A percentile compares a stretch with the other conserved stretches of the same genome.
Evolutionary conservation across 305 asterid species (phyloP).

Genomic region (Fraxinus albicans): DNA sequence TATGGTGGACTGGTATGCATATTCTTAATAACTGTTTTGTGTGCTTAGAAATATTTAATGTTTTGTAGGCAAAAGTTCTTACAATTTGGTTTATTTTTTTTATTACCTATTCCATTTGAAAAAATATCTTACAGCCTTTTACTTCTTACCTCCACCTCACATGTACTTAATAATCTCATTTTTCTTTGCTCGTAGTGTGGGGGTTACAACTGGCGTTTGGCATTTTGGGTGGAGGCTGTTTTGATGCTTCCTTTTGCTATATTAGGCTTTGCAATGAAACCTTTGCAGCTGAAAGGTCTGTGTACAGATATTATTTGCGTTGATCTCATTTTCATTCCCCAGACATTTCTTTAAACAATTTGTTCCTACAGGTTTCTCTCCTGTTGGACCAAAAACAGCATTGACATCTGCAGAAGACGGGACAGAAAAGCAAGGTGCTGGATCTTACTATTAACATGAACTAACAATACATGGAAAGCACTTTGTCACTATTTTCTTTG

Average conservation of each 20-base stretch:
- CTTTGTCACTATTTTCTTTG: constrained; percentile 15
- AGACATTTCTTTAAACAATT: constrained; percentile 27
- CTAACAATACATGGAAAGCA: constrained; percentile 6
- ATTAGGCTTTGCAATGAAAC: constrained; percentile 88
- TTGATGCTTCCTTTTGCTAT: constrained; percentile 95
- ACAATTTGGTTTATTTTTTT: neutral
- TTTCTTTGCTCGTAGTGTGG: constrained; percentile 52
- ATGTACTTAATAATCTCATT: constrained; percentile 3
- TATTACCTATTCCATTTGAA: neutral
- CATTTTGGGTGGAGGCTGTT: constrained; percentile 83
- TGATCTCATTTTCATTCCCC: constrained; percentile 15
- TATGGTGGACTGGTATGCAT: constrained; percentile 89
- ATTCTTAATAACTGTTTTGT: constrained; percentile 8
- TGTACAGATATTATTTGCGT: constrained; percentile 12
- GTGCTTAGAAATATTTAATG: neutral
- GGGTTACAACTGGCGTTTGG: constrained; percentile 78
- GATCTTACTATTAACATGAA: constrained; percentile 12
- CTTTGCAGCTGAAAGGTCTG: constrained; percentile 87
- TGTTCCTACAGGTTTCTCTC: constrained; percentile 58
- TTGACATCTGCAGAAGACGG: constrained; percentile 36
- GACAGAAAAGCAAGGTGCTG: constrained; percentile 62
- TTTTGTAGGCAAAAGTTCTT: neutral
- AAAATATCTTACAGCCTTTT: neutral
- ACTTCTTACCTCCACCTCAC: constrained; percentile 15
- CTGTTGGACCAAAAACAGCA: constrained; percentile 51